Percentiles rank a stretch among this genome's conserved stretches.
These are phyloP conservation scores for Pichia gijzeniarum DNA, from an alignment of 805 yeast species.

Conservation along the genomic window DNA sequence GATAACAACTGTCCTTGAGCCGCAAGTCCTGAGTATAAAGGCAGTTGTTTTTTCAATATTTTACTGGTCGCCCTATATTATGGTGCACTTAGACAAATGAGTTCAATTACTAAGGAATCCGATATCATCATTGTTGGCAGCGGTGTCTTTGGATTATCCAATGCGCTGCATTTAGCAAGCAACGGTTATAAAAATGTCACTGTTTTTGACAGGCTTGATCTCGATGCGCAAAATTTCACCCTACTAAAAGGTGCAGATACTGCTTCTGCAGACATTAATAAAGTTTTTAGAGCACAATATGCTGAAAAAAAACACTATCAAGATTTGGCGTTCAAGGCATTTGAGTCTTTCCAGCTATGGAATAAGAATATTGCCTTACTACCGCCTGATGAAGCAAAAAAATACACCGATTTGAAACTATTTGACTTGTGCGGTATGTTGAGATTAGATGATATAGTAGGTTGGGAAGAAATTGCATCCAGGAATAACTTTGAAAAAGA, in stretches of 20 bases:
- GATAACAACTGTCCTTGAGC: too few species aligned
- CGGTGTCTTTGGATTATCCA: conserved; percentile 45
- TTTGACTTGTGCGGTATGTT: conserved; percentile 27
- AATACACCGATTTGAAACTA: conserved; percentile 21
- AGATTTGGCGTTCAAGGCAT: conserved; percentile 17
- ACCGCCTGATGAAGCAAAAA: conserved; percentile 22
- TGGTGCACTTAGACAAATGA: too few species aligned
- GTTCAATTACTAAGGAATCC: conserved; percentile 7
- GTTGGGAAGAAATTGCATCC: conserved; percentile 24
- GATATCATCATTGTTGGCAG: conserved; percentile 37
- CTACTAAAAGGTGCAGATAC: conserved; percentile 20
- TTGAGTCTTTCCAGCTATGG: conserved; percentile 17
- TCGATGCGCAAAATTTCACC: conserved; percentile 20
- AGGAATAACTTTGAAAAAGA: conserved; percentile 21
- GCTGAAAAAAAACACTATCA: conserved; percentile 16
- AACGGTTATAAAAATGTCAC: conserved; percentile 18
- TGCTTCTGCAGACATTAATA: conserved; percentile 22
- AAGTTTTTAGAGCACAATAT: conserved; percentile 18
- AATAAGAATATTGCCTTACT: conserved; percentile 15
- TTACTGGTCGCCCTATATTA: too few species aligned
- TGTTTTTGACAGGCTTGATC: conserved; percentile 17
- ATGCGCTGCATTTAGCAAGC: conserved; percentile 26
- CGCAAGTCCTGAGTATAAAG: too few species aligned
- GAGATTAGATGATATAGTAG: conserved; percentile 24
- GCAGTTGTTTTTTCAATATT: too few species aligned